A percentile compares a stretch with the other conserved stretches of the same genome.
Conservation (phyloP, 2,329 filamentous ascomycete genomes). For the Fusarium chaquense region DNA sequence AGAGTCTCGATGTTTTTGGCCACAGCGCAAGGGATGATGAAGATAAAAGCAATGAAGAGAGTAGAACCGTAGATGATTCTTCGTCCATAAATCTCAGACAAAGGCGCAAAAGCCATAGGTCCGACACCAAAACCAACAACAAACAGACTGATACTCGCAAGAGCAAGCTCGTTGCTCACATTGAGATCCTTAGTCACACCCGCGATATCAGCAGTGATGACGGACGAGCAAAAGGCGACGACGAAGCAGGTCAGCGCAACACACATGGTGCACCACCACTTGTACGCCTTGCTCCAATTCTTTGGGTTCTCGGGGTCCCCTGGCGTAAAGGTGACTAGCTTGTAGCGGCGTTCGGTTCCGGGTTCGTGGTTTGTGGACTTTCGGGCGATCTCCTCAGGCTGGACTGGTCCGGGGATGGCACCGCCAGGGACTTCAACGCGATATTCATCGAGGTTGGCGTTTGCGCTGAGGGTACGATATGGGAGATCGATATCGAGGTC, state of each 20-base stretch:
- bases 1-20: slow-evolving; percentile 81
- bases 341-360: slow-evolving; percentile 53
- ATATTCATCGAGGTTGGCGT: slow-evolving; percentile 75
- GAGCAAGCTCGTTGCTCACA: slow-evolving; percentile 77
- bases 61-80: slow-evolving; percentile 77
- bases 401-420: slow-evolving; percentile 65
- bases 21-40: slow-evolving; percentile 84
- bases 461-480: slow-evolving; percentile 70
- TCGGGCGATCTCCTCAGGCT: slow-evolving; percentile 44
- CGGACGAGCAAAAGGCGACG: slow-evolving; percentile 76
- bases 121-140: slow-evolving; percentile 86
- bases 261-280: slow-evolving; percentile 89
- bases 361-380: slow-evolving; percentile 26
- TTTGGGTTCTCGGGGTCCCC: slow-evolving; percentile 84
- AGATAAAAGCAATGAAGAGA: slow-evolving; percentile 77
- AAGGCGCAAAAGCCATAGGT: slow-evolving; percentile 82
- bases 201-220: slow-evolving; percentile 81
- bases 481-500: slow-evolving; percentile 69
- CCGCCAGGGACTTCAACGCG: slow-evolving; percentile 70
- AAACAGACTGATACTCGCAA: slow-evolving; percentile 80
- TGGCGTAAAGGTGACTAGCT: slow-evolving; percentile 73
- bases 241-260: slow-evolving; percentile 82
- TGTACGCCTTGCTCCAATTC: slow-evolving; percentile 83
- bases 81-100: slow-evolving; percentile 81
- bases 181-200: slow-evolving; percentile 73